Base-by-base conservation (phyloP, 2,329 filamentous ascomycete species). In the Ophioceras dolichostomum region DNA sequence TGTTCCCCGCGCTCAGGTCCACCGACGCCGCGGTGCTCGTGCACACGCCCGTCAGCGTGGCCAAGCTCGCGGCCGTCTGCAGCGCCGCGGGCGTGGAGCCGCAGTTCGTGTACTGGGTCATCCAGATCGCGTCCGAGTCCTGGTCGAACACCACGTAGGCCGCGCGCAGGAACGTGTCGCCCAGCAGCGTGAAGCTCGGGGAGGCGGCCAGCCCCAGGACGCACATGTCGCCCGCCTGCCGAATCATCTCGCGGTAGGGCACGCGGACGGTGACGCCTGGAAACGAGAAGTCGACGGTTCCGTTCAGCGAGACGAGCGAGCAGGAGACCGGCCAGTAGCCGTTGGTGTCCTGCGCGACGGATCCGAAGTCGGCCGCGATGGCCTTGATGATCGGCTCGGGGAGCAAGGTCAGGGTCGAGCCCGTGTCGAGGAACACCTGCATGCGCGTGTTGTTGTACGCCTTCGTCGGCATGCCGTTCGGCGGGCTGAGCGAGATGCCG, bases 371-470 rank as follows among this genome's bases (percentile, higher is more conserved):
- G 17, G 54, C 48, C 16, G 66, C 67, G 22, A 77, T 65, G 30
- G 49, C 44, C n/a, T 56, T 48, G 30, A 69, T 69, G 22, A 84
- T 56, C 16, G 54, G 51, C 39, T 70, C 58, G 1, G 81, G 81
- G 2, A 86, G 62, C 38, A 83, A 71, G 35, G 73, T 79, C 48
- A 83, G 62, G 12, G 76, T 83, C 18, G 76, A 77, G 6, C 81
- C 81, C 19, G 75, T 81, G 57, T 86, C 81, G 31, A 85, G 66
- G 37, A 85, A 75, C 10, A 81, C 78, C 10, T 73, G 63, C 45
- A 66, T 58, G 13, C 46, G 47, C 32, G 58, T 58, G 48, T 55
- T 55, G 28, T 49, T 37, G 44, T 65, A 66, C 40, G 47, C 46
- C 31, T 49, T 54, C 22, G 44, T 48, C 32, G 49, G 5, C 8